Evolutionary conservation across 1,284 basidiomycete species (phyloP), one percentile per base, ranked within the genome.

Genomic region (Ustilago hordei): DNA sequence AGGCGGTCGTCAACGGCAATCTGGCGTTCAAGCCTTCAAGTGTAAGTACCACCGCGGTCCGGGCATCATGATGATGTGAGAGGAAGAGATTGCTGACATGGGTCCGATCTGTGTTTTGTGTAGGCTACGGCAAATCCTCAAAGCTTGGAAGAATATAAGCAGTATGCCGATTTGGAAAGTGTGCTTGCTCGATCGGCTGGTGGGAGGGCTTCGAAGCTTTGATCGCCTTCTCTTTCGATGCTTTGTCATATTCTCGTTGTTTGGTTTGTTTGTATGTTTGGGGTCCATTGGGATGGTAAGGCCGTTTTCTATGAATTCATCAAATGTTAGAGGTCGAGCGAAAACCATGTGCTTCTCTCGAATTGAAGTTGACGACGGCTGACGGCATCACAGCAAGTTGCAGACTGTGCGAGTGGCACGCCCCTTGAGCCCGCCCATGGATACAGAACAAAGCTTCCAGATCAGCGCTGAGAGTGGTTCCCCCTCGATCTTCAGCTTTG

Each of bases 1-100:
- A 83, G 36, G 80, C 81, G 2, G 65, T 83, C 34, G 77, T 83
- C 43, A 81, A 73, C 39, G 75, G 76, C 2, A 64, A 75, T 9
- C 38, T 34, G 8, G 59, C 35, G 0, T 73, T 76, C 66, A 79
- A 76, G 28, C 77, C 77, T n/a, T 65, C 61, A 1, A 76, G 73
- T 36, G 77, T 75, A 69, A 75, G 55, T 52, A 6, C 12, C 39
- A 8, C 23, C 23, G 23, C 23, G 23, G 23, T n/a, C 36, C 36
- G 36, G 36, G 36, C 36, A 38, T 8, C 17, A 31, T 41, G n/a
- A n/a, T 19, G 23, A 8, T 36, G 45, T 8, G 35, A 36, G 19
- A 36, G 34, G 54, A 36, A 43, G 34, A 28, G 45, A 38, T 55
- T 39, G 55, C 50, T 43, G 57, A 55, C 19, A 34, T 52, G 38